phyloP scores from a whole-genome alignment of 768 basidiomycete species.

The Serendipita vermifera region DNA sequence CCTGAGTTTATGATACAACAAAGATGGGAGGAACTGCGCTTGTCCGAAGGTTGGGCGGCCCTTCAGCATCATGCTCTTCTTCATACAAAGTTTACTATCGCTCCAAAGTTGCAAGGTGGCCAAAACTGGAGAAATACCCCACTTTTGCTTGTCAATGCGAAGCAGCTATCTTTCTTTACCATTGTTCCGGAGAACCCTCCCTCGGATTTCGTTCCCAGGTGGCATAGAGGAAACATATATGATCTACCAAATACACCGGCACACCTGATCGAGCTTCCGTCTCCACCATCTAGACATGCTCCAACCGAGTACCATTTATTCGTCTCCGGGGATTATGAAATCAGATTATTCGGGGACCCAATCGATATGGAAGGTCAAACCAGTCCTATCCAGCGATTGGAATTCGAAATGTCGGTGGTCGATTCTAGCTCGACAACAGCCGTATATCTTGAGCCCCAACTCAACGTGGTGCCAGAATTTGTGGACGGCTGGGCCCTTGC shows the following conservation, averaged over 20 bases:
- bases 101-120: slow-evolving; percentile 27
- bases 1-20: neutral
- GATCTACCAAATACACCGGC: slow-evolving; percentile 40
- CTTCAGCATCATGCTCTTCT: slow-evolving; percentile 69
- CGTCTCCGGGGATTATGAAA: slow-evolving; percentile 80
- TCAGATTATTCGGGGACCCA: slow-evolving; percentile 75
- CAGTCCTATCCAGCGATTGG: slow-evolving; percentile 37
- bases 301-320: slow-evolving; percentile 53
- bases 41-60: slow-evolving; percentile 76
- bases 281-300: slow-evolving; percentile 26
- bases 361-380: slow-evolving; percentile 24
- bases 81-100: slow-evolving; percentile 47
- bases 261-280: slow-evolving; percentile 39
- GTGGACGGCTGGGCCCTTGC: slow-evolving; percentile 53
- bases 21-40: slow-evolving; percentile 62
- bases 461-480: slow-evolving; percentile 53
- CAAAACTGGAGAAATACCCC: slow-evolving; percentile 23
- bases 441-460: slow-evolving; percentile 34
- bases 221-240: slow-evolving; percentile 87
- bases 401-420: slow-evolving; percentile 38
- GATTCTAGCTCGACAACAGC: slow-evolving; percentile 24
- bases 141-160: slow-evolving; percentile 43
- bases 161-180: slow-evolving; percentile 66
- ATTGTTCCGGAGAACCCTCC: slow-evolving; percentile 35
- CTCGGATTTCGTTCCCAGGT: slow-evolving; percentile 29